Evolutionary conservation across 257 asterid genomes (phyloP).

Genomic region (Mentha longifolia): DNA sequence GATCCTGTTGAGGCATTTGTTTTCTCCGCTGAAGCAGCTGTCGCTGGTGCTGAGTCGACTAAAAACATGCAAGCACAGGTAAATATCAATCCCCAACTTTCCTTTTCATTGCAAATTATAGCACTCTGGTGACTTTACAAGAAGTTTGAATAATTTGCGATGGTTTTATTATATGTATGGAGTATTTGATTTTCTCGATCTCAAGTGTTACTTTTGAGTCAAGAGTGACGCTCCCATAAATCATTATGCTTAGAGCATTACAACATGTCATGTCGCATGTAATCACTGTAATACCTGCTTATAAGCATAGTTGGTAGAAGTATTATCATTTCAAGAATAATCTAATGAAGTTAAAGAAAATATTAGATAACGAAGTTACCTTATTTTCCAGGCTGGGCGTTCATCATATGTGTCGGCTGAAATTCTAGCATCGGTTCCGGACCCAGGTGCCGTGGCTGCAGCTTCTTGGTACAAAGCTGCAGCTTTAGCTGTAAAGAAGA

Average conservation of each 20-base stretch:
- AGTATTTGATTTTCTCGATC: neutral
- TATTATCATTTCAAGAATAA: too few relatives aligned
- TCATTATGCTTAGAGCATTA: neutral
- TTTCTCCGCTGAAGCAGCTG: slow-evolving; percentile 86
- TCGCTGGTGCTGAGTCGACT: slow-evolving; percentile 87
- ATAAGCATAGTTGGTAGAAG: neutral
- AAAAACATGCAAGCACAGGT: slow-evolving; percentile 93
- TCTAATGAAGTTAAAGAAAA: neutral
- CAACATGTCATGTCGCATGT: too few relatives aligned
- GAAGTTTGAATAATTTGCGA: neutral
- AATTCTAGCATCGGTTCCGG: slow-evolving; percentile 81
- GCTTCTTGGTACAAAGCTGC: slow-evolving; percentile 91
- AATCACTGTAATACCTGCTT: neutral
- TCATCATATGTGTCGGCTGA: slow-evolving; percentile 79
- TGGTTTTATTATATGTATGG: too few relatives aligned
- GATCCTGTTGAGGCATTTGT: slow-evolving; percentile 78
- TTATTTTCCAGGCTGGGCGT: slow-evolving; percentile 85
- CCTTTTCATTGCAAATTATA: neutral
- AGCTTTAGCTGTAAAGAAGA: slow-evolving; percentile 66
- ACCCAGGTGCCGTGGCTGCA: slow-evolving; percentile 98
- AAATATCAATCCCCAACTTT: slow-evolving; percentile 15
- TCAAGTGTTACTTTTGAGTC: neutral
- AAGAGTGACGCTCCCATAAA: neutral
- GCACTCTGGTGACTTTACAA: neutral
- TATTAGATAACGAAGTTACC: neutral